Conservation (phyloP, 2,329 filamentous ascomycete species). For the Dothidotthia symphoricarpi region DNA sequence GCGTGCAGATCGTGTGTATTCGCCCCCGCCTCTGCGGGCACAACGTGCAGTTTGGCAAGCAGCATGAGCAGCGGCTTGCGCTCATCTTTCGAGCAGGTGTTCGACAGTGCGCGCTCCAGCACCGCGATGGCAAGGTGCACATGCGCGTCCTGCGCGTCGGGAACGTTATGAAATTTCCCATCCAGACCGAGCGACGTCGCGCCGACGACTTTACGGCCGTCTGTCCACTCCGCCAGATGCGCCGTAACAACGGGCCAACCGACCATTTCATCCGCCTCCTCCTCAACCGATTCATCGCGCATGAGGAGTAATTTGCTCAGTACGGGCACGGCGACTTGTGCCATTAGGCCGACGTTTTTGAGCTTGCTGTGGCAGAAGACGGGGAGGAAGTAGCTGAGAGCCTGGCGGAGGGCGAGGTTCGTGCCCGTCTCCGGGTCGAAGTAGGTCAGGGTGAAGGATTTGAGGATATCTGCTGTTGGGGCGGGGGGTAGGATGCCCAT, state of each 20-base stretch:
- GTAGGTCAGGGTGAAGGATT: constrained; percentile 79
- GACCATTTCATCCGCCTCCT: constrained; percentile 70
- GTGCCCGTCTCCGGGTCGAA: constrained; percentile 79
- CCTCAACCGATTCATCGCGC: constrained; percentile 67
- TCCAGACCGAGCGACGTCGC: constrained; percentile 49
- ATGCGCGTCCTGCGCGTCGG: constrained; percentile 73
- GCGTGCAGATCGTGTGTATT: constrained; percentile 20
- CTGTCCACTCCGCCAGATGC: constrained; percentile 91
- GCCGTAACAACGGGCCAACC: constrained; percentile 74
- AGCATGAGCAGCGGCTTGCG: constrained; percentile 66
- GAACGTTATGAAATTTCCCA: constrained; percentile 55
- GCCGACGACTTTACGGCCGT: constrained; percentile 74
- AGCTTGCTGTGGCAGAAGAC: constrained; percentile 86
- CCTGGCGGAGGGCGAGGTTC: constrained; percentile 82
- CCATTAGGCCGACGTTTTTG: constrained; percentile 82
- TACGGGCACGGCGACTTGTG: constrained; percentile 67
- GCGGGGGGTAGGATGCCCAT: constrained; percentile 63
- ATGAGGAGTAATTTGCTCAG: constrained; percentile 65
- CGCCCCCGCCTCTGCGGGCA: constrained; percentile 51
- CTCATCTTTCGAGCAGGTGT: constrained; percentile 70
- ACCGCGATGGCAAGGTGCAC: constrained; percentile 74
- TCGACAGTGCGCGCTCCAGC: constrained; percentile 68
- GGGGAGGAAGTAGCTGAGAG: constrained; percentile 88
- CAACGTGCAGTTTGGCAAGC: constrained; percentile 77
- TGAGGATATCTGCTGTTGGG: constrained; percentile 67